These are phyloP conservation scores for Ogataea methylovora DNA, from an alignment of 805 yeast genomes.

Conservation along the genomic window DNA sequence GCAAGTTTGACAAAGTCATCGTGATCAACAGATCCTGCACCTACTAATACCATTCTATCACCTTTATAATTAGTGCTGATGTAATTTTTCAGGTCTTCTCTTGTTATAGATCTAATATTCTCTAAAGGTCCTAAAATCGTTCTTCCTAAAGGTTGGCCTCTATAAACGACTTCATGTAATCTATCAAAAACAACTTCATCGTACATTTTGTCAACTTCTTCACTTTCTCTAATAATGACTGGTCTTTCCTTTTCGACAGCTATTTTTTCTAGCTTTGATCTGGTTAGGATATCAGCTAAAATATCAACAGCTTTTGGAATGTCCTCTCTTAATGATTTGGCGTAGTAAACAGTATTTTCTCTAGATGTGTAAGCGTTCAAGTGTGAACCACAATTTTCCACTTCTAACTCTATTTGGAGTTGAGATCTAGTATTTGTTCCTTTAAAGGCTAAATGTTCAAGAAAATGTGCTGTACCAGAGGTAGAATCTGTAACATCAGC, in stretches of 20 bases:
- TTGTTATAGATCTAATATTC: constrained; percentile 72
- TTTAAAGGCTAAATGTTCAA: constrained; percentile 94
- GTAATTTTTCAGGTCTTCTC: constrained; percentile 70
- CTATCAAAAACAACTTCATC: constrained; percentile 98
- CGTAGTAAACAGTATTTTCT: constrained; percentile 95
- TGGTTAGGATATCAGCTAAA: constrained; percentile 80
- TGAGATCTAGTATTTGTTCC: constrained; percentile 84
- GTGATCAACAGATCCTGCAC: constrained; percentile 92
- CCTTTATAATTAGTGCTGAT: constrained; percentile 86
- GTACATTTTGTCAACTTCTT: constrained; percentile 96
- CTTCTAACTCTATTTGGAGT: constrained; percentile 78
- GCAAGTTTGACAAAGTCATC: constrained; percentile 75
- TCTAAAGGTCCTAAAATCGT: constrained; percentile 93
- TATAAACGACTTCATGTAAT: constrained; percentile 86
- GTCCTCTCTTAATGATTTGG: constrained; percentile 75
- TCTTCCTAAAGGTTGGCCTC: constrained; percentile 89
- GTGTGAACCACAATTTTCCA: constrained; percentile 95
- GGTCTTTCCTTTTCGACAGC: constrained; percentile 96
- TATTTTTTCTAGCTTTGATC: constrained; percentile 68
- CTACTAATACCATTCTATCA: constrained; percentile 96
- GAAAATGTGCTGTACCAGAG: constrained; percentile 93
- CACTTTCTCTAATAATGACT: constrained; percentile 92
- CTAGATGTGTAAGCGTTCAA: constrained; percentile 97
- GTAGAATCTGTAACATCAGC: constrained; percentile 80
- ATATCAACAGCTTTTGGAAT: constrained; percentile 84